Evolutionary conservation across 1,284 basidiomycete species (phyloP), one percentile per base, ranked within the genome.

Genomic region (Cutaneotrichosporon sp.): DNA sequence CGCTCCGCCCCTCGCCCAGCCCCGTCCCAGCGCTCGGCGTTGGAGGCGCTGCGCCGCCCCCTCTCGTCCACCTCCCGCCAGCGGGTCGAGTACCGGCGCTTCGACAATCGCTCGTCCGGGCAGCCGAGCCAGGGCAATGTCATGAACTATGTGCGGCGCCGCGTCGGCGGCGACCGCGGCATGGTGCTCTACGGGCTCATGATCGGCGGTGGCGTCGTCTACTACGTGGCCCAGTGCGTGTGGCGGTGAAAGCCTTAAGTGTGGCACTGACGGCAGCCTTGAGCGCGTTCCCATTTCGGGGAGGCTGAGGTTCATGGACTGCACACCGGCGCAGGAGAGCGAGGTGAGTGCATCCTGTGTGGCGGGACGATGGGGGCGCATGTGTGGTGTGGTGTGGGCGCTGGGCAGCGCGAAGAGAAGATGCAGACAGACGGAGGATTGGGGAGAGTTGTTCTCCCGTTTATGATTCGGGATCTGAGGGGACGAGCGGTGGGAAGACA

Each of bases 241-340:
- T n/a, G n/a, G n/a, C n/a, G 25, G 29, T 31, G 46, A n/a, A 27
- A 22, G 33, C n/a, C n/a, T n/a, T n/a, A n/a, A 14, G 24, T 36
- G 38, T 18, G n/a, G 36, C 33, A 57, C 54, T 62, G 45, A 58
- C 51, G 42, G 14, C 64, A 93, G 91, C 71, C 81, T 92, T 20
- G 91, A 94, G 72, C 83, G 85, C 69, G 89, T 91, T 0, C 87
- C 89, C 5, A 87, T 91, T 70, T 94, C 92, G 0, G 91, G 91
- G 0, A 79, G 92, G 60, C 87, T 87, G 83, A 80, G 92, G 22
- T 94, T 93, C 74, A 95, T 95, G 84, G 87, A 89, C 70, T 83
- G 89, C 8, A 84, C 84, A 38, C 83, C 84, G 0, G 80, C 82
- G 58, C 79, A 79, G 49, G 91, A 95, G 77, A 81, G 83, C 4